Conservation (phyloP, 257 asterid genomes). For the Solanum habrochaites region DNA sequence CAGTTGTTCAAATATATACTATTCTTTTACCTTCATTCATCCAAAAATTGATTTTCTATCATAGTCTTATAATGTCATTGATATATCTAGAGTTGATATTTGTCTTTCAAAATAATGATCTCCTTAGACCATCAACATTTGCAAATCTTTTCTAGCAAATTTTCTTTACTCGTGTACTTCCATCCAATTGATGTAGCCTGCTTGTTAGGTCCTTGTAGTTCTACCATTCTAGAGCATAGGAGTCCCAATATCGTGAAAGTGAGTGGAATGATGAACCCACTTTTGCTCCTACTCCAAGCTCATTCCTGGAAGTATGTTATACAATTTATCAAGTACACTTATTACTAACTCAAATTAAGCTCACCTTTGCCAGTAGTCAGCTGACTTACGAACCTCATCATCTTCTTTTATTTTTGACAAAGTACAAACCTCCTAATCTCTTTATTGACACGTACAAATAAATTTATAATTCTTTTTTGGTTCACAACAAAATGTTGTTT, state of each 20-base stretch:
- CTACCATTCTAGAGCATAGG: not conserved
- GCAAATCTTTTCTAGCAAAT: not conserved
- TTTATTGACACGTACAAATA: too few species aligned
- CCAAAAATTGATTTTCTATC: not conserved
- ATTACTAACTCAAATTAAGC: too few species aligned
- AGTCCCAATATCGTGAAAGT: not conserved
- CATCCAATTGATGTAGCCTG: not conserved
- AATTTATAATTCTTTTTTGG: too few species aligned
- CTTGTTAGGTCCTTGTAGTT: constrained; percentile 22
- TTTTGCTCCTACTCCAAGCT: too few species aligned
- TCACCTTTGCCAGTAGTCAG: too few species aligned
- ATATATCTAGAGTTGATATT: not conserved
- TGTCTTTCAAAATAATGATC: not conserved
- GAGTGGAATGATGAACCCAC: too few species aligned
- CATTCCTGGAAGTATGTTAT: too few species aligned
- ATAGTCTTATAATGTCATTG: not conserved
- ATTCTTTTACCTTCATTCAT: not conserved
- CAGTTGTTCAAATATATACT: not conserved
- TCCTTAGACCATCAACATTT: not conserved
- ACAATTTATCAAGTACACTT: too few species aligned
- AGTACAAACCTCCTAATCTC: too few species aligned
- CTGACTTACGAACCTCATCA: too few species aligned
- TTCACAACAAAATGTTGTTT: too few species aligned
- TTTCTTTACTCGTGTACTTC: not conserved
- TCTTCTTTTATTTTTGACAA: too few species aligned